Evolutionary conservation across 164 flowering plant species (phyloP).

Genomic region (Hamamelis virginiana): DNA sequence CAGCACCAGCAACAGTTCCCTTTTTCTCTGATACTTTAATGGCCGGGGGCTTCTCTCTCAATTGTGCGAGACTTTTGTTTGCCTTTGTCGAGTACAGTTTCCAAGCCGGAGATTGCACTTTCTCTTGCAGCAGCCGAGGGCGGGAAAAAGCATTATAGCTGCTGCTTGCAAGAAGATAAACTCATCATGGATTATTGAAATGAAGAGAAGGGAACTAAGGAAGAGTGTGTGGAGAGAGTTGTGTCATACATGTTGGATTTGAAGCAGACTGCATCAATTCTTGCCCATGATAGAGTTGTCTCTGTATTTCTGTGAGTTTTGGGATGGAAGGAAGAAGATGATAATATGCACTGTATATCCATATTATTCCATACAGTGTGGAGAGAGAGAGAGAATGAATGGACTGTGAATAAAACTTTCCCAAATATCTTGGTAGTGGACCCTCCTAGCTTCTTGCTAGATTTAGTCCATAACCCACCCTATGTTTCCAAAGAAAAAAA

Average conservation of each 20-base stretch:
- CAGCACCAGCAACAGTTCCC: slow-evolving; percentile 69
- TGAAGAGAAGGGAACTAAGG: not conserved
- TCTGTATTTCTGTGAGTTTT: slow-evolving; percentile 5
- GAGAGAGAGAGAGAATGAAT: slow-evolving; percentile 7
- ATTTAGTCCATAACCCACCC: not conserved
- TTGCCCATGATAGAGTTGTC: slow-evolving; percentile 7
- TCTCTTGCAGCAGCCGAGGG: slow-evolving; percentile 8
- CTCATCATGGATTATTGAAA: not conserved
- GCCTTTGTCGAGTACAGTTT: slow-evolving; percentile 21
- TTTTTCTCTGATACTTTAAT: slow-evolving; percentile 25
- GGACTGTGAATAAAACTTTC: slow-evolving; percentile 10
- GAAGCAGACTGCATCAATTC: slow-evolving; percentile 17
- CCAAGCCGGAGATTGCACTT: slow-evolving; percentile 1
- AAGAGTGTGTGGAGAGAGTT: not conserved
- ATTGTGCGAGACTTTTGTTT: slow-evolving; percentile 4
- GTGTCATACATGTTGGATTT: slow-evolving; percentile 29
- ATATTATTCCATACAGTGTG: slow-evolving; percentile 4
- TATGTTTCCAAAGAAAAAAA: not conserved
- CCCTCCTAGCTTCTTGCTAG: not conserved
- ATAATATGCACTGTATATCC: slow-evolving; percentile 17
- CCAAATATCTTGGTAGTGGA: slow-evolving; percentile 26
- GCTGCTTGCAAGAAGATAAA: slow-evolving; percentile 15
- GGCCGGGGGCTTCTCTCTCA: slow-evolving; percentile 16
- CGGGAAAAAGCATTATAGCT: slow-evolving; percentile 6
- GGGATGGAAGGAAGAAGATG: slow-evolving; percentile 17